Evolutionary conservation across 2,329 filamentous ascomycete genomes (phyloP).

Genomic region (Graphiopsis chlorocephala): DNA sequence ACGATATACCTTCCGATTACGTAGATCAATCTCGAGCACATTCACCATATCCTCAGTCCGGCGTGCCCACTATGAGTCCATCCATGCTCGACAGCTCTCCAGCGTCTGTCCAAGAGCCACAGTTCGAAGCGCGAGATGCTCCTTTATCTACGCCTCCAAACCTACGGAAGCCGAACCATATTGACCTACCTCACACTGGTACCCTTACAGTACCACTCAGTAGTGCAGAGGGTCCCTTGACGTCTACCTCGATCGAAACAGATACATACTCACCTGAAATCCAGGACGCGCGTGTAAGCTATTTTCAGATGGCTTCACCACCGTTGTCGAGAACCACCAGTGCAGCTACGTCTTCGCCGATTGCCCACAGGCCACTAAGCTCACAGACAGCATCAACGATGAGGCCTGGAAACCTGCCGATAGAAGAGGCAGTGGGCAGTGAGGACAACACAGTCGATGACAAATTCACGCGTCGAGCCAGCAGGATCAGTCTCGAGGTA

Average conservation of each 20-base stretch:
- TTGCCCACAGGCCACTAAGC: neutral
- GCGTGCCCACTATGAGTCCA: neutral
- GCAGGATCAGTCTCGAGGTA: constrained; percentile 33
- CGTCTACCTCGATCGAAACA: neutral
- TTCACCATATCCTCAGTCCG: neutral
- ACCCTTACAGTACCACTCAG: neutral
- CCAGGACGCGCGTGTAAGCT: constrained; percentile 14
- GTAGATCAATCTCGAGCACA: neutral
- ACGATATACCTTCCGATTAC: neutral
- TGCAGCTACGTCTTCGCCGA: neutral
- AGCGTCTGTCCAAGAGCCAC: neutral
- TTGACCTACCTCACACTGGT: neutral
- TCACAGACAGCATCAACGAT: constrained; percentile 9
- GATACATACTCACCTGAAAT: constrained; percentile 15
- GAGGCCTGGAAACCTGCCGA: neutral
- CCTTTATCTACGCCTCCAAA: neutral
- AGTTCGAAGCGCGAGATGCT: neutral
- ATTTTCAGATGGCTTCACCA: constrained; percentile 17
- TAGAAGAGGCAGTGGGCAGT: neutral
- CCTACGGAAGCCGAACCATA: neutral
- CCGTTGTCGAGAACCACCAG: constrained; percentile 1
- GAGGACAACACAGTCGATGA: constrained; percentile 1
- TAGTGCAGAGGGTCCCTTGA: neutral
- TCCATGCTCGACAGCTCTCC: constrained; percentile 9
- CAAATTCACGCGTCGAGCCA: constrained; percentile 30